phyloP scores from a whole-genome alignment of 148 eudicot species.

The Rhododendron griersonianum region DNA sequence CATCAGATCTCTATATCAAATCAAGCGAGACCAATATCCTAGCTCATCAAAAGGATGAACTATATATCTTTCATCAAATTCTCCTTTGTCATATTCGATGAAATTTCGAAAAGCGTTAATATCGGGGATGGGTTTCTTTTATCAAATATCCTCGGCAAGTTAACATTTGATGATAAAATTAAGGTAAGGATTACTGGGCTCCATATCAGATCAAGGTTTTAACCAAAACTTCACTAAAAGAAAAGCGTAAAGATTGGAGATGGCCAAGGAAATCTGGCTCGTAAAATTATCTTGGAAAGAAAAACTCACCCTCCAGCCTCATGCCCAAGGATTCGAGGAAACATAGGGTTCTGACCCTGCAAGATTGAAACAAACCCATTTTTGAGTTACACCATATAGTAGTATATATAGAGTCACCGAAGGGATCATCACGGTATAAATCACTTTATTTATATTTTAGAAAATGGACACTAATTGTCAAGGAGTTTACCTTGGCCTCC shows the following conservation, averaged over 20 bases:
- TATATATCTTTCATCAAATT: too few relatives aligned
- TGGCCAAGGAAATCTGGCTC: neutral
- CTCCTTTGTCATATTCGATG: too few relatives aligned
- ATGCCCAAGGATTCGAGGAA: constrained; percentile 48
- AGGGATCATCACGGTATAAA: neutral
- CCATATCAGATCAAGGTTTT: neutral
- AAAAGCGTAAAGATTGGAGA: neutral
- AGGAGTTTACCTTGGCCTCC: constrained; percentile 28
- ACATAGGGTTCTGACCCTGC: constrained; percentile 22
- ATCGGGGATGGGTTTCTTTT: neutral
- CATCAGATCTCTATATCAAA: neutral
- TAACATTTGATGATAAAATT: neutral
- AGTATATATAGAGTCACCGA: neutral
- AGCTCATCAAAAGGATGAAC: neutral
- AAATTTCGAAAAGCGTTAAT: too few relatives aligned
- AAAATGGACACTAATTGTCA: neutral
- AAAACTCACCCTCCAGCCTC: constrained; percentile 44
- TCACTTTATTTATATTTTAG: neutral
- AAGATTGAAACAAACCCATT: constrained; percentile 12
- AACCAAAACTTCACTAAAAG: neutral
- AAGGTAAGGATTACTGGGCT: neutral
- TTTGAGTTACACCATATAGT: neutral
- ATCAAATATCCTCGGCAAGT: too few relatives aligned
- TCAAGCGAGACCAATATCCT: neutral
- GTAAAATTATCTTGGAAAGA: neutral